Conservation (phyloP, 768 basidiomycete species). For the Auriscalpium vulgare region DNA sequence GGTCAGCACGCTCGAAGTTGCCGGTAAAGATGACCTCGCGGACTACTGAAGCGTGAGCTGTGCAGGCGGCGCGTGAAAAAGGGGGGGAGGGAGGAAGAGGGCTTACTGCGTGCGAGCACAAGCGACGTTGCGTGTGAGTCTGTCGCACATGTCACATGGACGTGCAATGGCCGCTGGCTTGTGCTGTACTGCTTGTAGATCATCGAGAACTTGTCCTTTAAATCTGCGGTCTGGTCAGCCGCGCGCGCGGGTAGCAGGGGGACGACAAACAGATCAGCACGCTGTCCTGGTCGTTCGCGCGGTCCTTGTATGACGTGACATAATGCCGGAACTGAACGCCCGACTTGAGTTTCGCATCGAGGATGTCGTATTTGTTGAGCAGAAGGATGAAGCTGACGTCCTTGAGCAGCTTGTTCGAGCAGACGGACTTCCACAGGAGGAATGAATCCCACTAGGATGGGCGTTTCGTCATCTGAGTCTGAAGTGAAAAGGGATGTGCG, state of each 20-base stretch:
- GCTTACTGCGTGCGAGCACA: slow-evolving; percentile 42
- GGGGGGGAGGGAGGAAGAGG: neutral
- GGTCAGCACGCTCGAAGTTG: slow-evolving; percentile 16
- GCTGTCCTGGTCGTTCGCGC: slow-evolving; percentile 41
- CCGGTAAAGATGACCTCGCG: slow-evolving; percentile 20
- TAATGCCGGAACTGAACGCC: slow-evolving; percentile 48
- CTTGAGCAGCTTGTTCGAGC: slow-evolving; percentile 47
- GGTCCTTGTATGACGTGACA: slow-evolving; percentile 45
- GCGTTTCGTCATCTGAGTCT: neutral
- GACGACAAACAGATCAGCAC: slow-evolving; percentile 43
- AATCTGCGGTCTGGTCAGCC: slow-evolving; percentile 28
- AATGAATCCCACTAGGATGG: slow-evolving; percentile 43
- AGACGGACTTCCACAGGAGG: slow-evolving; percentile 51
- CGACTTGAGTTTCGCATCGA: slow-evolving; percentile 42
- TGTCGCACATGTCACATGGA: slow-evolving; percentile 51
- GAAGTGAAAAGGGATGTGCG: slow-evolving; percentile 10
- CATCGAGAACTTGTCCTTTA: slow-evolving; percentile 41
- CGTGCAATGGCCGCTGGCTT: slow-evolving; percentile 38
- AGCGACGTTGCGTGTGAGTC: slow-evolving; percentile 39
- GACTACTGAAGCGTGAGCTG: slow-evolving; percentile 10
- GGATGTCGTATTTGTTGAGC: slow-evolving; percentile 56
- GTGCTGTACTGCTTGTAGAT: slow-evolving; percentile 45
- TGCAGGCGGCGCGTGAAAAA: neutral
- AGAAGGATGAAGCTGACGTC: slow-evolving; percentile 50
- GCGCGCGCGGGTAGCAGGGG: neutral